Percentiles rank a stretch among this genome's conserved stretches.
Evolutionary conservation across 257 asterid species (phyloP).

Genomic region (Forsythia suspensa): DNA sequence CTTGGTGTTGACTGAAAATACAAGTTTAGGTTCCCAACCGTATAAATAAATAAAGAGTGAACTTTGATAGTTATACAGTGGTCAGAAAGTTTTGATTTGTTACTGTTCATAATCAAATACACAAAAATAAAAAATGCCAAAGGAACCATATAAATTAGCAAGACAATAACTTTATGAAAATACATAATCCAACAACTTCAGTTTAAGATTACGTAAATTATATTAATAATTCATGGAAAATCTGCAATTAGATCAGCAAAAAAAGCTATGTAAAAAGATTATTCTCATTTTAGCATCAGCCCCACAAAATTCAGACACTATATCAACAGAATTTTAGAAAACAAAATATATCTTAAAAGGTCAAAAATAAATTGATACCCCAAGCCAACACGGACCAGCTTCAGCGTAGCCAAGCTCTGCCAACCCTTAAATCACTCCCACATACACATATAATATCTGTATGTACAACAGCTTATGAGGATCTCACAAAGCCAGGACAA

Average conservation of each 20-base stretch:
- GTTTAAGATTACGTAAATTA: neutral
- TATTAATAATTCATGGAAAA: neutral
- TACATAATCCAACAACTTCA: neutral
- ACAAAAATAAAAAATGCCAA: neutral
- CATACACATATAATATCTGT: conserved; percentile 1
- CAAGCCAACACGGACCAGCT: conserved; percentile 11
- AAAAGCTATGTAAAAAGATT: neutral
- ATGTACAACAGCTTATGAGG: neutral
- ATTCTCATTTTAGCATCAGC: conserved; percentile 11
- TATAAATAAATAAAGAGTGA: no score
- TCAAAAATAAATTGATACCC: neutral
- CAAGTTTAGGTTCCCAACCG: no score
- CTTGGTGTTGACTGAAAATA: no score
- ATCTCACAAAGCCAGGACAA: neutral
- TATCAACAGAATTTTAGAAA: neutral
- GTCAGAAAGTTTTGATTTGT: no score
- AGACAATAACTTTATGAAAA: neutral
- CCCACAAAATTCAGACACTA: conserved; percentile 6
- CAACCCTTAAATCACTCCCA: conserved; percentile 14
- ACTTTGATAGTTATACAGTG: no score
- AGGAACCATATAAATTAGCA: neutral
- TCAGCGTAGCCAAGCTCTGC: neutral
- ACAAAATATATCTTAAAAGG: neutral
- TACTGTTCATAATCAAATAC: neutral
- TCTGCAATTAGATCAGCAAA: neutral